A percentile compares a stretch with the other conserved stretches of the same genome.
Conservation (phyloP, 2,329 filamentous ascomycete genomes). For the Fusarium continuum region DNA sequence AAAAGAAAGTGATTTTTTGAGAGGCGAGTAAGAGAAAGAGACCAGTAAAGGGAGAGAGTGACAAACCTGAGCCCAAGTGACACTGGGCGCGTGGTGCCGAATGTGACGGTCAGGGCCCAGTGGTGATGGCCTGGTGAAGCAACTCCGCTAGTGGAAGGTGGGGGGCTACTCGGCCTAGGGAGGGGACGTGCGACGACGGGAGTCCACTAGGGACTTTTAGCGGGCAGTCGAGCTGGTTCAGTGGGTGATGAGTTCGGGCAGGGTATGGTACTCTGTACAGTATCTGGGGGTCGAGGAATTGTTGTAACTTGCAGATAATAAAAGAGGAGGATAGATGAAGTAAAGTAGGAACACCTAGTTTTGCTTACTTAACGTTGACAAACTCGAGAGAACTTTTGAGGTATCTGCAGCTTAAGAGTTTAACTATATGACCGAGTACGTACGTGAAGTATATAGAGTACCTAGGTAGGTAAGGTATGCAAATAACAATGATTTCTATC, state of each 20-base stretch:
- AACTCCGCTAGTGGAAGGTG: conserved; percentile 24
- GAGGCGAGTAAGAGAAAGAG: conserved; percentile 3
- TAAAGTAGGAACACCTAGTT: too few relatives aligned
- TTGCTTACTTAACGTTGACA: too few relatives aligned
- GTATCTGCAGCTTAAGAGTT: too few relatives aligned
- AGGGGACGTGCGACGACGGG: conserved; percentile 24
- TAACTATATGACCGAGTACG: too few relatives aligned
- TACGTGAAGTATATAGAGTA: too few relatives aligned
- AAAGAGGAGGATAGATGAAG: neutral
- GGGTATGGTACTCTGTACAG: neutral
- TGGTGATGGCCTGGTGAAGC: conserved; percentile 9
- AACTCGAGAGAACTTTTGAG: too few relatives aligned
- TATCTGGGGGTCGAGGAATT: conserved; percentile 18
- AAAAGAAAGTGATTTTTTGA: conserved; percentile 18
- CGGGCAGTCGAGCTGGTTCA: conserved; percentile 11
- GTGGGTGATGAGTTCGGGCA: conserved; percentile 16
- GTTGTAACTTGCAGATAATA: neutral
- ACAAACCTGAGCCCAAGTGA: conserved; percentile 28
- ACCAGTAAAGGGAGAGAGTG: conserved; percentile 17
- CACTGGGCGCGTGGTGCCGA: conserved; percentile 30
- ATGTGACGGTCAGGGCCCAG: conserved; percentile 22
- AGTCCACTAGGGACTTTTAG: conserved; percentile 25
- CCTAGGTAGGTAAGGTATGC: too few relatives aligned
- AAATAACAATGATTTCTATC: too few relatives aligned
- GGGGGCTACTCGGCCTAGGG: neutral